Conservation (phyloP, 1,284 basidiomycete genomes). For the Cystobasidiaceae sp. region DNA sequence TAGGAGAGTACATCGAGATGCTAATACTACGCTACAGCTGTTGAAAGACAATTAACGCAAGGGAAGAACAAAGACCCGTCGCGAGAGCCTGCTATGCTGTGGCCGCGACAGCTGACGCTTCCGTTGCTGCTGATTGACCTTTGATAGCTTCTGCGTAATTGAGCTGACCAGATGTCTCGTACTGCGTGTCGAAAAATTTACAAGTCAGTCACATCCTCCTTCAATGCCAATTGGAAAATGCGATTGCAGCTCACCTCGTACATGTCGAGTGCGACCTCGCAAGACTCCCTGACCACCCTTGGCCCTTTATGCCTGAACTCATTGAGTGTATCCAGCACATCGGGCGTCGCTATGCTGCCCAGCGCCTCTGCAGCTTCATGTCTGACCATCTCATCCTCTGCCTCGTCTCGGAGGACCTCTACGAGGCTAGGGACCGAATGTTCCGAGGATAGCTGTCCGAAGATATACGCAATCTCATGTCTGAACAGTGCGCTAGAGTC, state of each 20-base stretch:
- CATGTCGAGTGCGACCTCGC: slow-evolving; percentile 95
- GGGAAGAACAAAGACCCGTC: background rate
- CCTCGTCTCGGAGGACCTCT: slow-evolving; percentile 63
- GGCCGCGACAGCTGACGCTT: background rate
- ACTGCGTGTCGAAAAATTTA: background rate
- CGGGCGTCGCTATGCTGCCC: slow-evolving; percentile 89
- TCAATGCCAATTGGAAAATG: background rate
- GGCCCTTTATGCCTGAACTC: slow-evolving; percentile 81
- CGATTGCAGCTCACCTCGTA: slow-evolving; percentile 24
- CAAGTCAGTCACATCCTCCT: background rate
- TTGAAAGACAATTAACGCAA: too few species aligned
- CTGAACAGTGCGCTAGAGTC: slow-evolving; percentile 88
- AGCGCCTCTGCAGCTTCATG: slow-evolving; percentile 98
- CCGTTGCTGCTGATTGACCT: background rate
- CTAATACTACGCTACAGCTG: too few species aligned
- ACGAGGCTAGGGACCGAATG: slow-evolving; percentile 83
- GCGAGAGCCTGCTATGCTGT: background rate
- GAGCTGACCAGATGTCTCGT: slow-evolving; percentile 31
- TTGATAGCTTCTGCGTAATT: slow-evolving; percentile 30
- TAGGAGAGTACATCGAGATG: too few species aligned
- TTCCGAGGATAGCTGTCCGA: slow-evolving; percentile 87
- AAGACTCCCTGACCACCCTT: slow-evolving; percentile 87
- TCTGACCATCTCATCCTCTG: slow-evolving; percentile 94
- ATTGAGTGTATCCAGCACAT: slow-evolving; percentile 73
- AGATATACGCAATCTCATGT: slow-evolving; percentile 98